These are phyloP conservation scores for Salmacisia buchloeana DNA, from an alignment of 1,284 basidiomycete species.

Conservation along the genomic window DNA sequence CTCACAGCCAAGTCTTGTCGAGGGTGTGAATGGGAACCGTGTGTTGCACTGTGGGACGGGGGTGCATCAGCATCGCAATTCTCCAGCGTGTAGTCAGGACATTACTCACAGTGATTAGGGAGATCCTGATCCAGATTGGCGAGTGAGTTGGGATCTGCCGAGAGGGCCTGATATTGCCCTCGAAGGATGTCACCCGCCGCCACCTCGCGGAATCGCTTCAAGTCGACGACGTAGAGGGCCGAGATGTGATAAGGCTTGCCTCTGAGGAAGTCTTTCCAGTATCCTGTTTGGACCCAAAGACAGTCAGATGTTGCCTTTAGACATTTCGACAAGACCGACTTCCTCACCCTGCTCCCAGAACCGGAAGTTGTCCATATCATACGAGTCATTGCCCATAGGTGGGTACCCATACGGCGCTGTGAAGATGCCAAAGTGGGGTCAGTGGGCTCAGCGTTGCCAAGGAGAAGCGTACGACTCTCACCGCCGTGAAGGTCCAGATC, in stretches of 20 bases:
- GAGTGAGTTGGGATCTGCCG: conserved; percentile 84
- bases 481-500: conserved; percentile 77
- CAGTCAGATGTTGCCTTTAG: neutral
- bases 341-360: conserved; percentile 80
- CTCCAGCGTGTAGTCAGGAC: conserved; percentile 70
- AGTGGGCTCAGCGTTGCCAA: neutral
- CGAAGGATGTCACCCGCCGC: conserved; percentile 74
- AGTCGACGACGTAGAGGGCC: conserved; percentile 89
- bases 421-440: conserved; percentile 4
- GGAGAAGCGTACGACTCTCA: too few species aligned
- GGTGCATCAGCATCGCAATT: conserved; percentile 45
- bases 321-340: neutral
- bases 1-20: conserved; percentile 38
- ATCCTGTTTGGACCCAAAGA: conserved; percentile 19
- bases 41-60: conserved; percentile 22
- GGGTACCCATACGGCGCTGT: conserved; percentile 61
- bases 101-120: conserved; percentile 28
- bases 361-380: conserved; percentile 88
- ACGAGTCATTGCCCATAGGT: conserved; percentile 91
- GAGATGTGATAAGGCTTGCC: conserved; percentile 41
- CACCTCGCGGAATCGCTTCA: conserved; percentile 80
- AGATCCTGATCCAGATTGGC: conserved; percentile 82
- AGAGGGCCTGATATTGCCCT: conserved; percentile 84
- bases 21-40: conserved; percentile 41
- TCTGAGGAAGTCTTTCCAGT: conserved; percentile 43